A percentile compares a stretch with the other conserved stretches of the same genome.
Evolutionary conservation across 768 basidiomycete species (phyloP).

Genomic region (Serendipita sp.): DNA sequence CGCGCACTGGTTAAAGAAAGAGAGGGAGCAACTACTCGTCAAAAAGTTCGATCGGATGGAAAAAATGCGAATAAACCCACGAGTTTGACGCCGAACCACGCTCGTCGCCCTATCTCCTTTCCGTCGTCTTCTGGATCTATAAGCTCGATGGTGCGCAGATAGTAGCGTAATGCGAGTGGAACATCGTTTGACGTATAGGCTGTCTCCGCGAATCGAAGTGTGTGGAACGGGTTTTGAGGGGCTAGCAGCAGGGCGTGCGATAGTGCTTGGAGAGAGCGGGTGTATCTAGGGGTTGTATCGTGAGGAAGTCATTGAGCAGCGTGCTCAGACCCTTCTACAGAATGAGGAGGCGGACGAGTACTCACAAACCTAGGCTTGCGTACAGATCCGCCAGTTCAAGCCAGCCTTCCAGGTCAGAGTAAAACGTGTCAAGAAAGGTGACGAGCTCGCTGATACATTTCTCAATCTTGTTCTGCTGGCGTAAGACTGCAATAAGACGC

Average conservation of each 20-base stretch:
- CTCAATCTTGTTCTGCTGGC: slow-evolving; percentile 45
- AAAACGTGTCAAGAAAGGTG: slow-evolving; percentile 69
- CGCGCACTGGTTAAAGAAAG: slow-evolving; percentile 32
- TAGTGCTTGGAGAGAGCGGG: slow-evolving; percentile 52
- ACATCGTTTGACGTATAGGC: slow-evolving; percentile 68
- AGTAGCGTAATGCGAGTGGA: slow-evolving; percentile 63
- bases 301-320: too few relatives aligned
- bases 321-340: not conserved
- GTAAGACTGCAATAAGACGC: slow-evolving; percentile 59
- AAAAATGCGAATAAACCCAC: slow-evolving; percentile 28
- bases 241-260: slow-evolving; percentile 69
- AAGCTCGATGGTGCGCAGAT: slow-evolving; percentile 69
- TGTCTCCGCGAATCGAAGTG: slow-evolving; percentile 76
- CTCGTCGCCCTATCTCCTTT: slow-evolving; percentile 43
- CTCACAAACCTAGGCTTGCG: slow-evolving; percentile 56
- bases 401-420: slow-evolving; percentile 81
- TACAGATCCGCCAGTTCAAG: slow-evolving; percentile 73
- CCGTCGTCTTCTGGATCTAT: slow-evolving; percentile 36
- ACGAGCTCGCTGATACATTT: slow-evolving; percentile 57
- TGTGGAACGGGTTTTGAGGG: slow-evolving; percentile 75
- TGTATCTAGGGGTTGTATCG: slow-evolving; percentile 41
- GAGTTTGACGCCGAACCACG: slow-evolving; percentile 74
- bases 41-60: slow-evolving; percentile 8
- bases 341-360: too few relatives aligned
- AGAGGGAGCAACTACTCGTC: not conserved